A percentile compares a stretch with the other conserved stretches of the same genome.
These are phyloP conservation scores for Carex cristatella DNA, from an alignment of 176 grass and related monocot genomes.

Conservation along the genomic window DNA sequence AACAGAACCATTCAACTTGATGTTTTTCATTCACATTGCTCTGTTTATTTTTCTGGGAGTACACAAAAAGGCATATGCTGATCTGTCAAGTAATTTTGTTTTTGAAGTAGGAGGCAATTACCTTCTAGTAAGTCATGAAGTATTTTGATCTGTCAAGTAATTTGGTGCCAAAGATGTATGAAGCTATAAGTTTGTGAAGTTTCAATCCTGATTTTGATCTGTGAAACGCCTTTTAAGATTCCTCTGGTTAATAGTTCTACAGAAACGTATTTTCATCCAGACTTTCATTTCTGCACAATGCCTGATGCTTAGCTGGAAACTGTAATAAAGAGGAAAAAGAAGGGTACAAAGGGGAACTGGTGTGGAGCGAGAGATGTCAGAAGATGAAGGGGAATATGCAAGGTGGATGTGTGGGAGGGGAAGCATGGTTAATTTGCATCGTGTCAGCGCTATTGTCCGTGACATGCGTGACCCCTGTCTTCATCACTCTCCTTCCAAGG, in stretches of 20 bases:
- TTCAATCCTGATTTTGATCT: no score
- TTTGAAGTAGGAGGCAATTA: no score
- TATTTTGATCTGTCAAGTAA: neutral
- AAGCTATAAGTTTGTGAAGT: neutral
- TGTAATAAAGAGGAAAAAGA: neutral
- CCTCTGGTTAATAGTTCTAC: neutral
- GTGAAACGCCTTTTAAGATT: neutral
- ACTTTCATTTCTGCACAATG: neutral
- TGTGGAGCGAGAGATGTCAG: slow-evolving; percentile 27
- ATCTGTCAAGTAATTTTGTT: neutral
- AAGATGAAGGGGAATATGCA: slow-evolving; percentile 57
- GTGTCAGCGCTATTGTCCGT: slow-evolving; percentile 66
- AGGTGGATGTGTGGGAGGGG: slow-evolving; percentile 82
- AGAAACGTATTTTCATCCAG: neutral
- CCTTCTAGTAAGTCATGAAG: no score
- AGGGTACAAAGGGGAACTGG: neutral
- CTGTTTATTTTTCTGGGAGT: neutral
- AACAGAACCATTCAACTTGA: no score
- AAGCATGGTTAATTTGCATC: slow-evolving; percentile 71
- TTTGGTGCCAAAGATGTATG: neutral
- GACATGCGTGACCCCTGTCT: slow-evolving; percentile 80
- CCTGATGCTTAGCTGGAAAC: neutral
- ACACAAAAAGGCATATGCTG: neutral
- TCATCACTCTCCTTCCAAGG: slow-evolving; percentile 71
- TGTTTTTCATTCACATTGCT: no score